Evolutionary conservation across 768 basidiomycete species (phyloP).

Genomic region (Leucocoprinus birnbaumii): DNA sequence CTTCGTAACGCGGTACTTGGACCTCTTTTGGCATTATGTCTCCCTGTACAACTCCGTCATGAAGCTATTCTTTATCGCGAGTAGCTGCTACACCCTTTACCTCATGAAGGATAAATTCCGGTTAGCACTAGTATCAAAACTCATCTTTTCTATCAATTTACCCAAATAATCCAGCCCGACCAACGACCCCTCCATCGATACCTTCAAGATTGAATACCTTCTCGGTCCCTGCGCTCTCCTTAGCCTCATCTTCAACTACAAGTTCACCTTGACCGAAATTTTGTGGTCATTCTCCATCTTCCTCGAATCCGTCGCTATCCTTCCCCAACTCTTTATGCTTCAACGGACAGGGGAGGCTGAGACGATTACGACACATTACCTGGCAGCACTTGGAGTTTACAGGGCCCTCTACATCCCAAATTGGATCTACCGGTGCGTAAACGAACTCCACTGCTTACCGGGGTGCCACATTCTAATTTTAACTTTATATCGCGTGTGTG

Average conservation of each 20-base stretch:
- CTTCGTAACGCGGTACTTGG: slow-evolving; percentile 88
- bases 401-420: slow-evolving; percentile 95
- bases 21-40: slow-evolving; percentile 77
- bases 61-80: slow-evolving; percentile 95
- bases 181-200: slow-evolving; percentile 95
- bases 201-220: slow-evolving; percentile 92
- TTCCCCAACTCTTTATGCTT: slow-evolving; percentile 96
- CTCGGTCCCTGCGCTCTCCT: slow-evolving; percentile 76
- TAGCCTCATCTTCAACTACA: slow-evolving; percentile 87
- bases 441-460: slow-evolving; percentile 2
- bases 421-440: slow-evolving; percentile 91
- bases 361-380: slow-evolving; percentile 95
- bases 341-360: slow-evolving; percentile 97
- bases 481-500: not conserved
- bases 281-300: slow-evolving; percentile 98
- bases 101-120: slow-evolving; percentile 88
- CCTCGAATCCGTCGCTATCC: slow-evolving; percentile 91
- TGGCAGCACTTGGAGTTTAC: slow-evolving; percentile 91
- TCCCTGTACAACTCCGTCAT: slow-evolving; percentile 92
- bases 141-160: not conserved
- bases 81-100: slow-evolving; percentile 87
- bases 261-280: slow-evolving; percentile 68
- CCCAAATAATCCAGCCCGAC: slow-evolving; percentile 55
- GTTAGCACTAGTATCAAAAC: slow-evolving; percentile 44
- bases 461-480: slow-evolving; percentile 12